Evolutionary conservation across 495 filamentous ascomycete genomes (phyloP).

Genomic region (Chaetomium cochliodes): DNA sequence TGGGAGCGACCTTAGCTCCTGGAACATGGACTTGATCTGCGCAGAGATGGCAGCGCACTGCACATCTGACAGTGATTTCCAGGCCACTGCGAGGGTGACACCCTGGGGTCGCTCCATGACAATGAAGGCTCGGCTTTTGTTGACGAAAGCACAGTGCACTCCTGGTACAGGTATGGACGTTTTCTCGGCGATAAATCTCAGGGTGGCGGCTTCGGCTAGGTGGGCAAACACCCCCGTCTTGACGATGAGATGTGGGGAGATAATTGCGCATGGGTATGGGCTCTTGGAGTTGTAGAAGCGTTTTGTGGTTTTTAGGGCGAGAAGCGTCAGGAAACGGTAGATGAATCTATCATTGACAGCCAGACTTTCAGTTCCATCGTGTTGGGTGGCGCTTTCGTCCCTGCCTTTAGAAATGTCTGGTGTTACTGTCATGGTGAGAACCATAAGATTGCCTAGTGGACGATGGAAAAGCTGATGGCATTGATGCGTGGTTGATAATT

Average conservation of each 20-base stretch:
- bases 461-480: too few relatives aligned
- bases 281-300: neutral
- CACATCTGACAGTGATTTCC: neutral
- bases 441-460: too few relatives aligned
- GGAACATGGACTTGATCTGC: constrained; percentile 8
- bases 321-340: neutral
- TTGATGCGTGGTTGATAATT: too few relatives aligned
- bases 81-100: neutral
- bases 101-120: constrained; percentile 21
- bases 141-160: constrained; percentile 17
- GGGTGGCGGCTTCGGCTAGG: constrained; percentile 13
- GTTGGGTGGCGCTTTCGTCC: neutral
- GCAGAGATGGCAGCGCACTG: constrained; percentile 2
- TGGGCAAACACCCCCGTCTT: neutral
- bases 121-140: constrained; percentile 20
- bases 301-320: neutral
- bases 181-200: neutral
- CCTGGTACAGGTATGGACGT: constrained; percentile 16
- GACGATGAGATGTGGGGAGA: constrained; percentile 3
- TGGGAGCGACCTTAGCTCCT: constrained; percentile 13
- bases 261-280: neutral
- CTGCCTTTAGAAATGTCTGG: neutral
- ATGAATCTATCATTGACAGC: neutral
- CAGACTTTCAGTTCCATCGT: neutral
- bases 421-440: neutral